phyloP scores from a whole-genome alignment of 805 yeast genomes.

The Yarrowia alimentaria region DNA sequence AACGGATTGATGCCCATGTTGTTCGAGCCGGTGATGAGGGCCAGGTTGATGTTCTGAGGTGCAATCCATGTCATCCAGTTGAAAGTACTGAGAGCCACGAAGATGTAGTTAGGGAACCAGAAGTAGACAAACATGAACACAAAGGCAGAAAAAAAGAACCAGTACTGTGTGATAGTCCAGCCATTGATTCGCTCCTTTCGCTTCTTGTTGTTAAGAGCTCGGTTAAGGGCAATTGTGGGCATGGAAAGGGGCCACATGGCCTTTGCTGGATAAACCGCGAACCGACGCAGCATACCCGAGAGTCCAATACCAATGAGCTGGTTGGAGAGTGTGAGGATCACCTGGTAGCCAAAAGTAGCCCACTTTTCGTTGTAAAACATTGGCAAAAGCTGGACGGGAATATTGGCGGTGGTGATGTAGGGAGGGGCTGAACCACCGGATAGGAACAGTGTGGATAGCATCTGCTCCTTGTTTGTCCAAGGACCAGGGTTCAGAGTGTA shows the following conservation, averaged over 20 bases:
- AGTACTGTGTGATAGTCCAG: slow-evolving; percentile 55
- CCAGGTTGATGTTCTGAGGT: slow-evolving; percentile 51
- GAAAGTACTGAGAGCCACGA: slow-evolving; percentile 49
- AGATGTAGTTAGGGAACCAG: slow-evolving; percentile 63
- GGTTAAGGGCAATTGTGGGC: slow-evolving; percentile 50
- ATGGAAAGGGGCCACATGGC: slow-evolving; percentile 55
- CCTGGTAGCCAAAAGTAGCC: slow-evolving; percentile 51
- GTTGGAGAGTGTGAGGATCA: slow-evolving; percentile 52
- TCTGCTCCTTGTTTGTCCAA: slow-evolving; percentile 63
- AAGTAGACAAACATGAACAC: slow-evolving; percentile 52
- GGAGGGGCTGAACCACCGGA: slow-evolving; percentile 35
- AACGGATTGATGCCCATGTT: slow-evolving; percentile 57
- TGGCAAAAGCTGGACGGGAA: slow-evolving; percentile 37
- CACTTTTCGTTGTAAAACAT: slow-evolving; percentile 36
- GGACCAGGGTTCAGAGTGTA: slow-evolving; percentile 59
- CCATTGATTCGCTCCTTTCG: slow-evolving; percentile 51
- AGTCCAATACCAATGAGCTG: slow-evolving; percentile 66
- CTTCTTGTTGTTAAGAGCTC: slow-evolving; percentile 46
- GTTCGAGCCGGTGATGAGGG: slow-evolving; percentile 48
- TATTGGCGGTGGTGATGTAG: slow-evolving; percentile 31
- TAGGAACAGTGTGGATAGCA: slow-evolving; percentile 52
- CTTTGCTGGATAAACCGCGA: slow-evolving; percentile 51
- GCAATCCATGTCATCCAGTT: slow-evolving; percentile 61
- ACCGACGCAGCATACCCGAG: slow-evolving; percentile 61
- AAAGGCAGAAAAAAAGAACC: slow-evolving; percentile 48